These are phyloP conservation scores for Hypoxylon lenormandii DNA, from an alignment of 495 filamentous ascomycete species.

Conservation along the genomic window DNA sequence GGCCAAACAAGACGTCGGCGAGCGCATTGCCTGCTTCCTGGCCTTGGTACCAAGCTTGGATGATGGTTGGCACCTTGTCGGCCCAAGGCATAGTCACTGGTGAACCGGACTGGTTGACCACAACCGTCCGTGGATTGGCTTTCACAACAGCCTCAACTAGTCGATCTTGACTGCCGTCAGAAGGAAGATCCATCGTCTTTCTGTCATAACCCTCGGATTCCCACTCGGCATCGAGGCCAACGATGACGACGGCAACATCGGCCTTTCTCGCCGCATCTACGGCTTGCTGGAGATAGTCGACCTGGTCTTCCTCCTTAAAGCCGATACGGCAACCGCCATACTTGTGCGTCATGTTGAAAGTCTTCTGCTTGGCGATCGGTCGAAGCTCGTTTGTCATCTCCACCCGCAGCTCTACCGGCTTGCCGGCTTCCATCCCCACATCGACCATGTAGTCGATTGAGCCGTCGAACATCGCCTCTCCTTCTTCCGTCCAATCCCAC, in stretches of 20 bases:
- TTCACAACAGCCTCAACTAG: slow-evolving; percentile 75
- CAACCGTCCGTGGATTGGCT: slow-evolving; percentile 78
- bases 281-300: slow-evolving; percentile 78
- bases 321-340: slow-evolving; percentile 84
- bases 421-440: slow-evolving; percentile 63
- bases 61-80: slow-evolving; percentile 71
- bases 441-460: slow-evolving; percentile 67
- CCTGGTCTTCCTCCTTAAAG: slow-evolving; percentile 74
- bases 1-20: slow-evolving; percentile 86
- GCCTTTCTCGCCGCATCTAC: slow-evolving; percentile 73
- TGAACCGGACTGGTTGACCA: slow-evolving; percentile 86
- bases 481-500: slow-evolving; percentile 75
- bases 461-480: slow-evolving; percentile 71
- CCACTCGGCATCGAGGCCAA: slow-evolving; percentile 86
- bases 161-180: slow-evolving; percentile 75
- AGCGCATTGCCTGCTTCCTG: slow-evolving; percentile 92
- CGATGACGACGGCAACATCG: slow-evolving; percentile 82
- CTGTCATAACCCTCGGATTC: slow-evolving; percentile 89
- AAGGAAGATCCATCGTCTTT: slow-evolving; percentile 82
- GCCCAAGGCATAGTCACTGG: slow-evolving; percentile 89
- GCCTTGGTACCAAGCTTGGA: slow-evolving; percentile 83
- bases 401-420: slow-evolving; percentile 63
- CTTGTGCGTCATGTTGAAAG: slow-evolving; percentile 65
- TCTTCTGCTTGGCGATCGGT: slow-evolving; percentile 63
- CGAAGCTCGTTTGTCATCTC: slow-evolving; percentile 73